Conservation (phyloP, 805 yeast genomes). For the Candida boleticola region DNA sequence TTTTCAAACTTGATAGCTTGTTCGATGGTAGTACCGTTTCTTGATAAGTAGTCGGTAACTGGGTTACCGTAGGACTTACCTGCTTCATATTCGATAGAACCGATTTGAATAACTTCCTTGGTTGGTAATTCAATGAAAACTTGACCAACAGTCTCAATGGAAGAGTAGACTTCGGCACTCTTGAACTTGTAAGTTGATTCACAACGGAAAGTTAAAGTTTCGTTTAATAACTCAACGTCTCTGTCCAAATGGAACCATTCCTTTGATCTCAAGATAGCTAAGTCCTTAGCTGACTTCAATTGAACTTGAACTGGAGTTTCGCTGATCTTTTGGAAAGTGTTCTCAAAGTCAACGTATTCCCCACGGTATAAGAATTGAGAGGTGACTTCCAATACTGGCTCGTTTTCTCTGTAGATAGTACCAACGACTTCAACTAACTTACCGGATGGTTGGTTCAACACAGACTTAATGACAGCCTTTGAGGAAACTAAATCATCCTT, state of each 20-base stretch:
- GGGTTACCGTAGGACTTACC: constrained; percentile 96
- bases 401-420: constrained; percentile 69
- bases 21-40: constrained; percentile 92
- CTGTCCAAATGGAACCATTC: constrained; percentile 93
- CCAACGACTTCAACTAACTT: constrained; percentile 96
- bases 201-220: constrained; percentile 85
- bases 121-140: constrained; percentile 88
- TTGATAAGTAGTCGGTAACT: constrained; percentile 85
- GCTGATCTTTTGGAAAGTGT: constrained; percentile 83
- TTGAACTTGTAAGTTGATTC: constrained; percentile 82
- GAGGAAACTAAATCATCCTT: constrained; percentile 85
- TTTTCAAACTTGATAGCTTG: constrained; percentile 90
- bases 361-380: constrained; percentile 98
- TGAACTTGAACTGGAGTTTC: constrained; percentile 86
- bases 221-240: constrained; percentile 67
- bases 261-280: constrained; percentile 89
- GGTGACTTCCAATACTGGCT: constrained; percentile 88
- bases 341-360: constrained; percentile 77
- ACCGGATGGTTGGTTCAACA: constrained; percentile 88
- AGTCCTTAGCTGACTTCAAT: constrained; percentile 76
- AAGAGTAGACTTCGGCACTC: constrained; percentile 69
- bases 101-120: constrained; percentile 82
- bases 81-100: constrained; percentile 82
- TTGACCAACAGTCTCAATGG: constrained; percentile 81
- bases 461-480: constrained; percentile 81